Base-by-base conservation (phyloP, 2,329 filamentous ascomycete genomes). In the Trichoderma endophyticum region DNA sequence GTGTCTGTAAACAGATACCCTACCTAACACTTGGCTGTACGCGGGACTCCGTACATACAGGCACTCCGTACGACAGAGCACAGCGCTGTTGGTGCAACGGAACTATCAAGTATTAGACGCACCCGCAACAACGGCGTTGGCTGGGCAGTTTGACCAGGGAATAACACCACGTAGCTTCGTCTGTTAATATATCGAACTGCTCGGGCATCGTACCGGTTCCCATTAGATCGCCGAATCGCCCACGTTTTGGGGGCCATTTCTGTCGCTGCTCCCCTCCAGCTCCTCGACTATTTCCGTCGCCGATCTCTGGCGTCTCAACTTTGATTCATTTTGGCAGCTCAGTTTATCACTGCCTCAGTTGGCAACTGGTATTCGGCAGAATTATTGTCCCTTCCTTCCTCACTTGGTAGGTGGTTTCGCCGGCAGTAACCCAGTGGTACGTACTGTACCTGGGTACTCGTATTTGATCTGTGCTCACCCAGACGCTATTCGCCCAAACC, bases 361-460 rank as follows among this genome's bases (percentile, higher is more conserved):
- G 30, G n/a, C 30, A 56, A 15, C 12, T 67, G 21, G 64, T 24
- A 21, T n/a, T 67, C 51, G 64, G 48, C n/a, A 7, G 15, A 57
- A 57, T 26, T 60, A 36, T 59, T 69, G 66, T 57, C 32, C 65
- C 65, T 68, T 59, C 32, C 34, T 59, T 59, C 32, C 34, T 59
- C 34, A 48, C 26, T 60, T 26, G 56, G 54, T 32, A 68, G 54
- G 34, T 60, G 18, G 32, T 21, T 34, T 32, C 28, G 48, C n/a
- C 26, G 30, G 57, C 28, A 60, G 57, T 59, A 51, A 18, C 15
- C 39, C 43, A 51, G 43, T n/a, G 43, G n/a, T 51, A 60, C 65
- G 54, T 56, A 66, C 51, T n/a, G 34, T 51, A 48, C 43, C n/a
- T 43, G 28, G 24, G 61, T 51, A 48, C 8, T 30, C 36, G 18